Conservation (phyloP, 1,284 basidiomycete species). For the Fomitopsis schrenkii region DNA sequence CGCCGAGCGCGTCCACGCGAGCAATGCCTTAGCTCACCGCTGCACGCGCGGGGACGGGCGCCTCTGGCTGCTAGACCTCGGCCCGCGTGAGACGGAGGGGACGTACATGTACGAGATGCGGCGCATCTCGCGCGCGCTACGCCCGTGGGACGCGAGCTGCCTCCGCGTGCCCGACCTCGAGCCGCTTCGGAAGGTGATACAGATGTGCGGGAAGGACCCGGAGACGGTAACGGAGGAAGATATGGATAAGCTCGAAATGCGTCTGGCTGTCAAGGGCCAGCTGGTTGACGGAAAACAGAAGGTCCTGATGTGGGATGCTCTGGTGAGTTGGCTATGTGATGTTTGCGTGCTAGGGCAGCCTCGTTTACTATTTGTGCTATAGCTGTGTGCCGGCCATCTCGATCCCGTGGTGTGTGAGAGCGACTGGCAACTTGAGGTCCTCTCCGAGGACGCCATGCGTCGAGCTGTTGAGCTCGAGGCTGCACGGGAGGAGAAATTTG, state of each 20-base stretch:
- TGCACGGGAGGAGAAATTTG: not conserved
- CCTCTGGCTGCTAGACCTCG: not conserved
- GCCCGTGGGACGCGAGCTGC: not conserved
- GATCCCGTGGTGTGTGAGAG: not conserved
- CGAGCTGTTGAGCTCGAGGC: not conserved
- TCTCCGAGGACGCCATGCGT: not conserved
- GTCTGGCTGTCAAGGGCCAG: not conserved
- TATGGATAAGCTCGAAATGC: slow-evolving; percentile 2
- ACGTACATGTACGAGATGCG: not conserved
- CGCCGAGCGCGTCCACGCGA: not conserved
- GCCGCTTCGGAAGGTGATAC: not conserved
- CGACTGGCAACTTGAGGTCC: not conserved
- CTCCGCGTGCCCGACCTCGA: not conserved
- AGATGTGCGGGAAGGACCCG: slow-evolving; percentile 4
- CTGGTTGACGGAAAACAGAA: not conserved
- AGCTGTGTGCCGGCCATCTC: not conserved
- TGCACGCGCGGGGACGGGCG: not conserved
- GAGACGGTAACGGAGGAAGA: not conserved
- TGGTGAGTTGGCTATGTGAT: not conserved
- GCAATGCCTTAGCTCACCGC: not conserved
- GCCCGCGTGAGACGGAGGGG: not conserved
- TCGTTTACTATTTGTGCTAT: not conserved
- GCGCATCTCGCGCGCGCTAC: not conserved
- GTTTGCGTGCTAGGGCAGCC: not conserved
- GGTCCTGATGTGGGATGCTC: not conserved